Base-by-base conservation (phyloP, 208 protist species). In the Acanthamoeba sp. region DNA sequence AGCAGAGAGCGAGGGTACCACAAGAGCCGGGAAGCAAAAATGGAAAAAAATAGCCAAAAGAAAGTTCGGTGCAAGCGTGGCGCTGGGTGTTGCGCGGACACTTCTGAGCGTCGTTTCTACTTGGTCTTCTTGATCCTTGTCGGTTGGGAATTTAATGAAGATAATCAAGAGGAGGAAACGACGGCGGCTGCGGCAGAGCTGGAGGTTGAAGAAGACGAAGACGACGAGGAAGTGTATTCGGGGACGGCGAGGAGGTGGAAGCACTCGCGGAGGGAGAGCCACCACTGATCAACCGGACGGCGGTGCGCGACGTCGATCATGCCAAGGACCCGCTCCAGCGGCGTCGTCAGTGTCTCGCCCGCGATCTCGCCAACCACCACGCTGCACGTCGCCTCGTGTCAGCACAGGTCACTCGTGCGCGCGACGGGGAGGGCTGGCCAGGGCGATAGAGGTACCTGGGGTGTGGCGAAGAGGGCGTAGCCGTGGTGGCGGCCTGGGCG, bases 221-320 rank as follows among this genome's bases (percentile, higher is more conserved):
- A 22, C 55, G n/a, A n/a, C n/a, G n/a, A n/a, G n/a, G n/a, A n/a
- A n/a, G n/a, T n/a, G n/a, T n/a, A n/a, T 9, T 40, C 71, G 80
- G 80, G 80, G n/a, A 89, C 52, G 36, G 80, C 80, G 32, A 89
- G 80, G 29, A 64, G 42, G n/a, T 42, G 80, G 80, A 89, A 89
- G 80, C 32, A 48, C 80, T 55, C 42, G 29, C 52, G 42, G 10
- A 64, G 29, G 48, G 14, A 29, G 29, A 89, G 34, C 80, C 80
- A 89, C 80, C 80, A 89, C 80, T 89, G 80, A 6, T 89, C 52
- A 18, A 62, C 5, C 50, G 80, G 80, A 20, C 80, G 42, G 12
- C 80, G 42, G 14, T 18, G 52, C 80, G 18, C 52, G 48, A 66
- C 45, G 36, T 89, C 80, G 32, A 89, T 27, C 80, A 89, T 89